A percentile compares a stretch with the other conserved stretches of the same genome.
Conservation (phyloP, 2,329 filamentous ascomycete species). For the Alternaria gaisen region DNA sequence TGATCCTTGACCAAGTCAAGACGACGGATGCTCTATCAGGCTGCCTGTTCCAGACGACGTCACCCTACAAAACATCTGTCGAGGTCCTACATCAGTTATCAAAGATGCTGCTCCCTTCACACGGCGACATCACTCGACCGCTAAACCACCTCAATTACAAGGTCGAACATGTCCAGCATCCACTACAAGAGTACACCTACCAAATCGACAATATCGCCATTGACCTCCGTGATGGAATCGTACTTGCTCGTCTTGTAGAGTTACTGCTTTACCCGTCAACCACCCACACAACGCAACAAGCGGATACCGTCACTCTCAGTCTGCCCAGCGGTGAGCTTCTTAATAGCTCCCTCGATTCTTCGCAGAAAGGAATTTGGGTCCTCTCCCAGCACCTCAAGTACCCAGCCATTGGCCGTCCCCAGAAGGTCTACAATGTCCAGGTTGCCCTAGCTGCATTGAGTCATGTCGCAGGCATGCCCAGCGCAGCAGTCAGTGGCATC, state of each 20-base stretch:
- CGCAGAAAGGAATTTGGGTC: conserved; percentile 54
- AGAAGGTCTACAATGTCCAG: conserved; percentile 68
- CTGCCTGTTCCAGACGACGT: conserved; percentile 62
- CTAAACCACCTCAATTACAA: conserved; percentile 66
- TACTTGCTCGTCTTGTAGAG: conserved; percentile 68
- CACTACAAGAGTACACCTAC: conserved; percentile 67
- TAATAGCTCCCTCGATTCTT: conserved; percentile 45
- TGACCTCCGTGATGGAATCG: conserved; percentile 69
- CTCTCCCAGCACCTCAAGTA: conserved; percentile 67
- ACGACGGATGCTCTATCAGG: conserved; percentile 45
- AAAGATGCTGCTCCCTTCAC: conserved; percentile 64
- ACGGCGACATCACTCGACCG: conserved; percentile 65
- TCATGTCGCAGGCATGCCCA: conserved; percentile 53
- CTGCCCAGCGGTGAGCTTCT: conserved; percentile 58
- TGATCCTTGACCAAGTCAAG: conserved; percentile 66
- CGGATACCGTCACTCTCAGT: conserved; percentile 56
- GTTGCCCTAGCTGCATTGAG: conserved; percentile 64
- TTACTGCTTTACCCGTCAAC: conserved; percentile 60
- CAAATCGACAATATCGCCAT: conserved; percentile 67
- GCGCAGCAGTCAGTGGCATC: conserved; percentile 55
- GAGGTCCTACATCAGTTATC: conserved; percentile 62
- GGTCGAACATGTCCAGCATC: conserved; percentile 63
- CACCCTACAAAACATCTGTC: conserved; percentile 65
- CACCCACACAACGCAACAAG: conserved; percentile 37
- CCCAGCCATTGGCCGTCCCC: conserved; percentile 63